phyloP scores from a whole-genome alignment of 306 rosid genomes.

The Fagus crenata region DNA sequence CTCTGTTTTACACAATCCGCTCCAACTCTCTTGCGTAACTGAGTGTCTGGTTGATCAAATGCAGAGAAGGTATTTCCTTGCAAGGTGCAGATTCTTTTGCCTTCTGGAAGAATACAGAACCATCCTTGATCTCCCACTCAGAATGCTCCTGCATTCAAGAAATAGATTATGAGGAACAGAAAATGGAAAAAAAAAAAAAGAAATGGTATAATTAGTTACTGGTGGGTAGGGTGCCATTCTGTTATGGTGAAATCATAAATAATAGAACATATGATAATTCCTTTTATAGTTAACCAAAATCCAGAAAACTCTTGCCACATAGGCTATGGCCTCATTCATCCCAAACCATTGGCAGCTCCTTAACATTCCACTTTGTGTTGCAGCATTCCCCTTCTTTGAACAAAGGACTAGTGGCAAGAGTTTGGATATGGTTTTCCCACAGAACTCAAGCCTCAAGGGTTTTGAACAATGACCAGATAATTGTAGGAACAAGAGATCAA shows the following conservation, averaged over 20 bases:
- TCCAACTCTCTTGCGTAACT: conserved; percentile 99
- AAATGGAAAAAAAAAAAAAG: conserved; percentile 5
- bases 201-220: not conserved
- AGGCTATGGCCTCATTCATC: conserved; percentile 9
- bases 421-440: not conserved
- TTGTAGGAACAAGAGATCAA: not conserved
- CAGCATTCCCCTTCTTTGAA: conserved; percentile 1
- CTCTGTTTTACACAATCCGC: conserved; percentile 74
- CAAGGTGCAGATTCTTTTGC: conserved; percentile 91
- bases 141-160: conserved; percentile 72
- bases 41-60: conserved; percentile 95
- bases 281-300: not conserved
- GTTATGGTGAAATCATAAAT: not conserved
- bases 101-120: conserved; percentile 65
- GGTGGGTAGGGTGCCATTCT: not conserved
- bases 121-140: conserved; percentile 82
- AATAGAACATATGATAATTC: not conserved
- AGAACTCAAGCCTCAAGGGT: not conserved
- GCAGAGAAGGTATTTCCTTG: conserved; percentile 97
- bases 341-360: not conserved
- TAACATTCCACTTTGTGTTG: not conserved
- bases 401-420: not conserved
- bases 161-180: conserved; percentile 13
- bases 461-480: not conserved
- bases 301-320: not conserved